Base-by-base conservation (phyloP, 2,329 filamentous ascomycete genomes). In the Hypomyces rosellus region DNA sequence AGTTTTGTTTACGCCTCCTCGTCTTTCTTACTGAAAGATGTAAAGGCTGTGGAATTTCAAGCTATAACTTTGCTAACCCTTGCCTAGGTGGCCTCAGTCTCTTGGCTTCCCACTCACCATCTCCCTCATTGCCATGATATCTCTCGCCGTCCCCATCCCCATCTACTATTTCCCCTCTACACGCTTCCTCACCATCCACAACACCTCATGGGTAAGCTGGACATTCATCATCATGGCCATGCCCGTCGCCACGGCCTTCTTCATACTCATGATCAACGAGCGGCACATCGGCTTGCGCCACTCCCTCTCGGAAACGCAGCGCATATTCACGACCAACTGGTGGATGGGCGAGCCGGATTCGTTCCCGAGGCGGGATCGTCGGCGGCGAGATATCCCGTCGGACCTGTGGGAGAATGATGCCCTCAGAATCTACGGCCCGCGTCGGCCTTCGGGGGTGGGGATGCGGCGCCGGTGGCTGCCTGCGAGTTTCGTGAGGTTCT, bases 181-280 rank as follows among this genome's bases (percentile, higher is more conserved):
- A 2, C 72, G 72, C 45, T 80, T 75, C 44, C 66, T 85, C 41
- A 81, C 77, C 9, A 63, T 70, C 7, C 80, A 85, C 66, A 86
- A 86, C 63, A 85, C 83, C 2, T 74, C 77, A 2, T 86, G 83
- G 83, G 82, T 85, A 54, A 76, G 78, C 8, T 85, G 83, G 79
- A 85, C 82, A 0, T 86, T 86, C 64, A 72, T 83, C 60, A 81
- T 82, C 59, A 86, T 86, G 83, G 80, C 81, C 39, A 73, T 85
- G 69, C 83, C 83, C 2, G 80, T 86, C n/a, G 72, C 78, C 42
- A 81, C 84, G 51, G 82, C 83, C 15, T 82, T 84, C 60, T 66
- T 75, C 51, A 83, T 86, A 55, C 72, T 86, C 16, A 75, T 83
- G 61, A 78, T 75, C 34, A 80, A 84, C 53, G 80, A 84, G 65